phyloP scores from a whole-genome alignment of 2,329 filamentous ascomycete genomes.

The Fusarium sp. region DNA sequence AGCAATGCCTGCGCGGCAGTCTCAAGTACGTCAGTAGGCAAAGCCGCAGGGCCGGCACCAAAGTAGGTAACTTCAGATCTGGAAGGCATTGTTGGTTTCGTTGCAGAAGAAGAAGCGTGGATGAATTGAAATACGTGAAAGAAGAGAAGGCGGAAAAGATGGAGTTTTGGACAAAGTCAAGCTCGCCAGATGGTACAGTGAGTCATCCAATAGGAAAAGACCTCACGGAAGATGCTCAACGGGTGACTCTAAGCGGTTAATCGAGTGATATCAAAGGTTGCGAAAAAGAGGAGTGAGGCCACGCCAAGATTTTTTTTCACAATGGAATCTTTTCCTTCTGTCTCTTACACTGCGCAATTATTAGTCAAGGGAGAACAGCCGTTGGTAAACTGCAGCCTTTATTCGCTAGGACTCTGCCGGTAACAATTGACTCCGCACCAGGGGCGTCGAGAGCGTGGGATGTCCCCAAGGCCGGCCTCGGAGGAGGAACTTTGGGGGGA shows the following conservation, averaged over 20 bases:
- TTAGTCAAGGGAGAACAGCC: conserved; percentile 7
- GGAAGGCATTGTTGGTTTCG: conserved; percentile 64
- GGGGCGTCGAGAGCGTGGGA: conserved; percentile 16
- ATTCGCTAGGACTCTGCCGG: conserved; percentile 27
- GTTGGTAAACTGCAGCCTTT: conserved; percentile 17
- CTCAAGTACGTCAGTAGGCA: conserved; percentile 83
- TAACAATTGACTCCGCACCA: conserved; percentile 29
- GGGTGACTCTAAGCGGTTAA: conserved; percentile 22
- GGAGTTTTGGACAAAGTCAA: conserved; percentile 21
- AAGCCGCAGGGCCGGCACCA: conserved; percentile 85
- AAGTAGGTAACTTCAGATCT: conserved; percentile 83
- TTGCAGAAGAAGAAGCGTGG: conserved; percentile 20
- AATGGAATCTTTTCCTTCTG: neutral
- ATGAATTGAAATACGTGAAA: neutral
- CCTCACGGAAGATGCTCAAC: conserved; percentile 21
- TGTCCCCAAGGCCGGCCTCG: conserved; percentile 24
- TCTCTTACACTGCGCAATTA: conserved; percentile 7
- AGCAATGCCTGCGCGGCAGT: conserved; percentile 57
- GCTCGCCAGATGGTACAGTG: conserved; percentile 21
- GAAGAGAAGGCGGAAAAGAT: conserved; percentile 20
- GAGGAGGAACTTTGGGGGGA: conserved; percentile 1
- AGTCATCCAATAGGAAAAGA: conserved; percentile 41
- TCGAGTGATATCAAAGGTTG: conserved; percentile 5
- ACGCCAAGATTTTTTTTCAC: conserved; percentile 3
- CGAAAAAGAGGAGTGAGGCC: neutral